phyloP scores from a whole-genome alignment of 2,329 filamentous ascomycete genomes.

The Blumeria graminis region DNA sequence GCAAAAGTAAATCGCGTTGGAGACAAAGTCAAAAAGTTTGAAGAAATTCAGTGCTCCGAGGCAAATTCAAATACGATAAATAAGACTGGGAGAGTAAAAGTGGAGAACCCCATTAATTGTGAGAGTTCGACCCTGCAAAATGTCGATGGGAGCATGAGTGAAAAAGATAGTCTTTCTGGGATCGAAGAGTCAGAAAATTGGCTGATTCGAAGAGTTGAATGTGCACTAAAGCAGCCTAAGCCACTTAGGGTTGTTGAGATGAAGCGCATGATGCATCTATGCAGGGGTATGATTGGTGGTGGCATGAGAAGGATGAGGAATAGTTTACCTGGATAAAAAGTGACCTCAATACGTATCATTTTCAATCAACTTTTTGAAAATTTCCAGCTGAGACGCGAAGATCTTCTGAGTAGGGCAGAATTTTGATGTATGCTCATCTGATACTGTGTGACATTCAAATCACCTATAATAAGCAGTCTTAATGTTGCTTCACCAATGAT shows the following conservation, averaged over 20 bases:
- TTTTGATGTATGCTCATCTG: no score
- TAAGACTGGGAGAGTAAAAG: neutral
- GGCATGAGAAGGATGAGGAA: neutral
- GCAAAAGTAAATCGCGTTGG: slow-evolving; percentile 3
- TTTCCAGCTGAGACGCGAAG: neutral
- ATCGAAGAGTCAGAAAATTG: slow-evolving; percentile 5
- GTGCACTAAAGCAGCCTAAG: slow-evolving; percentile 12
- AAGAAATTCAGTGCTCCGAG: slow-evolving; percentile 3
- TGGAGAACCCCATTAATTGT: neutral
- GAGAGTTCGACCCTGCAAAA: neutral
- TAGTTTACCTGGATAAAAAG: neutral
- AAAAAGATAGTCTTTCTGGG: neutral
- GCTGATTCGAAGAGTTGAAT: slow-evolving; percentile 13
- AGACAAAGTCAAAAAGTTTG: slow-evolving; percentile 11
- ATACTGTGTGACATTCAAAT: no score
- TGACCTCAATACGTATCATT: neutral
- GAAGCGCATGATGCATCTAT: slow-evolving; percentile 12
- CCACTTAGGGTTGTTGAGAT: slow-evolving; percentile 12
- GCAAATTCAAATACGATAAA: neutral
- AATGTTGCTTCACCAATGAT: no score
- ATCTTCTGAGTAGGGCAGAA: neutral
- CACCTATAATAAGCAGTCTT: no score
- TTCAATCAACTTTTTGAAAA: neutral
- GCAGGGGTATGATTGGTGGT: slow-evolving; percentile 9
- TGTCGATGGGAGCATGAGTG: neutral